Percentiles rank a stretch among this genome's conserved stretches.
These are phyloP conservation scores for Eutrema japonicum DNA, from an alignment of 345 rosid species.

Conservation along the genomic window DNA sequence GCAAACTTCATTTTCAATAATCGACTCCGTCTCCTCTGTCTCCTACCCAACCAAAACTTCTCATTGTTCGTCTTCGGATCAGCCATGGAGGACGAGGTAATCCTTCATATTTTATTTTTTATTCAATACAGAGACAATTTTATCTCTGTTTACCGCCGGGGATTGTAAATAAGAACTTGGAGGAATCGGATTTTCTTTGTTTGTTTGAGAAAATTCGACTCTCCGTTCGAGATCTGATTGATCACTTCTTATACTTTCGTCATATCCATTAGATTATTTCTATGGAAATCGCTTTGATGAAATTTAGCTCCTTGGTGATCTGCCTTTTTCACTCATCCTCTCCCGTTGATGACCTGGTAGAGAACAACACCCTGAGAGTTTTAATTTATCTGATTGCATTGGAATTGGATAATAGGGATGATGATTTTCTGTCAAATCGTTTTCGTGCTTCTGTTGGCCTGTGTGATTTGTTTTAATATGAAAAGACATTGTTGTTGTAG, in stretches of 20 bases:
- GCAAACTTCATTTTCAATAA: conserved; percentile 25
- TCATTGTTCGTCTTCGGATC: conserved; percentile 32
- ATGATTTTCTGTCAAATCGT: no score
- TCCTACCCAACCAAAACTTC: not conserved
- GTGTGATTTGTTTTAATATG: no score
- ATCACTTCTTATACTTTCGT: not conserved
- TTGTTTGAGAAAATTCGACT: not conserved
- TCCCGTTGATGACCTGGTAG: no score
- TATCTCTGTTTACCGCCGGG: conserved; percentile 4
- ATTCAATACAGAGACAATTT: not conserved
- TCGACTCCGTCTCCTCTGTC: conserved; percentile 23
- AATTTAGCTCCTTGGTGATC: no score
- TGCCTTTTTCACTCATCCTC: no score
- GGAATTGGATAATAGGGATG: no score
- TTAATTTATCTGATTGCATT: no score
- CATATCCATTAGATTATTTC: no score
- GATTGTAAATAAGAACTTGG: not conserved
- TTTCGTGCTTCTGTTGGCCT: no score
- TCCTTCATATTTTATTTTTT: not conserved
- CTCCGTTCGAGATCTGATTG: conserved; percentile 32
- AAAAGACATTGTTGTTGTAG: no score
- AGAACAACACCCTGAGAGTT: no score
- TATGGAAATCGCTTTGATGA: no score
- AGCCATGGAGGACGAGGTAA: conserved; percentile 44
- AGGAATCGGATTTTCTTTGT: not conserved